Base-by-base conservation (phyloP, 192 early-diverging fungal genomes). In the Neocallimastix lanati region DNA sequence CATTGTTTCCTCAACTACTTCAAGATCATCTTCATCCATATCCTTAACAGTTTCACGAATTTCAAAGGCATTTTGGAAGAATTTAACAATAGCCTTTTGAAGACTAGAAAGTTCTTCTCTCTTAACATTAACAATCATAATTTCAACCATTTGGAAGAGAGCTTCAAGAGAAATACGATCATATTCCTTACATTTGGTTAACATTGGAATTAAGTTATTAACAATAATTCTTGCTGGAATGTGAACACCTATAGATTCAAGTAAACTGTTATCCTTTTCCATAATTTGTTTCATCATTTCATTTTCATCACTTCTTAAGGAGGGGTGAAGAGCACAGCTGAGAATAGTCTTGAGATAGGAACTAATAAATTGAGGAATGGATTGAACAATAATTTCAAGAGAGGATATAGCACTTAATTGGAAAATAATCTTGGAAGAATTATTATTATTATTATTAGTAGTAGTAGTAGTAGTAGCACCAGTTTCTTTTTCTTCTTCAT, bases 21-120 rank as follows among this genome's bases (percentile, higher is more conserved):
- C 84, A 2, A 87, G 80, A 25, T 80, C 77, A 11, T 78, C 77
- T 38, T 78, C 37, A 0, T 28, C 6, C 77, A 78, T 36, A 33
- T 38, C 77, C 77, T 27, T n/a, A n/a, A 36, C 77, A 25, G 77
- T 78, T 38, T 81, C 77, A 78, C 78, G 50, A 76, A 77, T 29
- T 80, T 80, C 88, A 58, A 90, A 86, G 15, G 80, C 18, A 4
- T 85, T 78, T 79, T 96, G 83, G 86, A 96, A 96, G 84, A 96
- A 93, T 83, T 93, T 92, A 90, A 95, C 93, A 80, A 96, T 84
- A 28, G 92, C 92, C 76, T 88, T 93, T 84, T 92, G 89, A 84
- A 91, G 89, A 80, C 90, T 86, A n/a, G 87, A 83, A 79, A 98
- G 84, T 28, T 88, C 85, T 77, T 85, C 84, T 29, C 90, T 87